Evolutionary conservation across 495 filamentous ascomycete species (phyloP).

Genomic region (Tuber magnatum): DNA sequence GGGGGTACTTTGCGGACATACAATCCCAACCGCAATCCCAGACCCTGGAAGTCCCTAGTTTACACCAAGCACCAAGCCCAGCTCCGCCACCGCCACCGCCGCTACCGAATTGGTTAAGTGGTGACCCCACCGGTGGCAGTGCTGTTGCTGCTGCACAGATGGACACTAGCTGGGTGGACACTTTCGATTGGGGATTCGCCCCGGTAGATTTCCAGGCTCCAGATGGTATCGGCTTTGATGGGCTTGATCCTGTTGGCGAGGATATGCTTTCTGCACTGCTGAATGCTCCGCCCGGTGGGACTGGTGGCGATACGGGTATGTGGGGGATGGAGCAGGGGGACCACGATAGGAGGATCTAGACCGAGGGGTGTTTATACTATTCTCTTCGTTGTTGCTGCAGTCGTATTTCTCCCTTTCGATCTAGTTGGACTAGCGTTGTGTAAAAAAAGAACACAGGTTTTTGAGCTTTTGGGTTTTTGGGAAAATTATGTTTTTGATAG

Average conservation of each 20-base stretch:
- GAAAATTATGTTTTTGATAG: background rate
- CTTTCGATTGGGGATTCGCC: slow-evolving; percentile 18
- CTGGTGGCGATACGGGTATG: slow-evolving; percentile 28
- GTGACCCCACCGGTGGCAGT: background rate
- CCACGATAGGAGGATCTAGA: slow-evolving; percentile 18
- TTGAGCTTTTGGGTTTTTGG: background rate
- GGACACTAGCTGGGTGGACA: slow-evolving; percentile 27
- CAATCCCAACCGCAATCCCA: slow-evolving; percentile 22
- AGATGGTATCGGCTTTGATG: slow-evolving; percentile 19
- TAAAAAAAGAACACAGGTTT: background rate
- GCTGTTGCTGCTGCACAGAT: slow-evolving; percentile 13
- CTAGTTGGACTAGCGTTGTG: background rate
- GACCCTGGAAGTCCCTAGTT: slow-evolving; percentile 34
- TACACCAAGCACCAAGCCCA: slow-evolving; percentile 19
- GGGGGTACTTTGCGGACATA: slow-evolving; percentile 15
- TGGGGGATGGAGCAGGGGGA: slow-evolving; percentile 33
- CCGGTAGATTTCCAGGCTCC: slow-evolving; percentile 9
- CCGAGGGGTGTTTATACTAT: background rate
- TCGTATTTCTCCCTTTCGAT: background rate
- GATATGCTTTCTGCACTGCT: slow-evolving; percentile 16
- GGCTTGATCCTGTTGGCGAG: slow-evolving; percentile 16
- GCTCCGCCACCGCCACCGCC: slow-evolving; percentile 7
- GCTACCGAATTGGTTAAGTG: slow-evolving; percentile 18
- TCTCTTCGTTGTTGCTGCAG: background rate
- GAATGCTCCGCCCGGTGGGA: slow-evolving; percentile 8